Conservation (phyloP, 306 rosid species). For the Glycine tomentella region DNA sequence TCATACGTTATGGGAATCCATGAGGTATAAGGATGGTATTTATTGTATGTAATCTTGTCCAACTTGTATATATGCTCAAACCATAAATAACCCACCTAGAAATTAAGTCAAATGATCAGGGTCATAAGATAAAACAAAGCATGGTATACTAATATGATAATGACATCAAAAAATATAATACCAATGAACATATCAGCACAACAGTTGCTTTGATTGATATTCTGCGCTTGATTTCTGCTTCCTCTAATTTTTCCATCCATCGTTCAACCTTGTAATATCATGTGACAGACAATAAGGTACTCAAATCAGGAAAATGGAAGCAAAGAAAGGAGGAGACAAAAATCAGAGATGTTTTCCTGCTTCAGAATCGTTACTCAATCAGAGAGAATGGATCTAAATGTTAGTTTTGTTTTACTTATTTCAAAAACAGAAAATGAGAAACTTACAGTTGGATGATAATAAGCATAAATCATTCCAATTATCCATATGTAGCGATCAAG, state of each 20-base stretch:
- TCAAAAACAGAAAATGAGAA: slow-evolving; percentile 38
- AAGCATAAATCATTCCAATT: slow-evolving; percentile 96
- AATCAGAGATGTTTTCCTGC: slow-evolving; percentile 7
- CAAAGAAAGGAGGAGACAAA: neutral
- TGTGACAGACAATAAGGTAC: slow-evolving; percentile 36
- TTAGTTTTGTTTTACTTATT: slow-evolving; percentile 26
- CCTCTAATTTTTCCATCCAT: slow-evolving; percentile 98
- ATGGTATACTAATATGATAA: slow-evolving; percentile 24
- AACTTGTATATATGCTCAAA: slow-evolving; percentile 84
- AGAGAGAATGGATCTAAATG: slow-evolving; percentile 17
- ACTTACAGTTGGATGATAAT: slow-evolving; percentile 93
- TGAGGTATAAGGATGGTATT: slow-evolving; percentile 94
- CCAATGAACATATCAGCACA: slow-evolving; percentile 64
- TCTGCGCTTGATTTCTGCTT: slow-evolving; percentile 77
- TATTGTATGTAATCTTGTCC: slow-evolving; percentile 87
- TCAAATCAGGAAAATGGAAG: slow-evolving; percentile 35
- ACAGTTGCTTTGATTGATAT: slow-evolving; percentile 78
- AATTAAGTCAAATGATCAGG: slow-evolving; percentile 44
- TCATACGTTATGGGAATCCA: slow-evolving; percentile 99
- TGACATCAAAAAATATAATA: slow-evolving; percentile 39
- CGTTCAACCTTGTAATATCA: slow-evolving; percentile 72
- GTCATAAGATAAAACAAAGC: slow-evolving; percentile 37
- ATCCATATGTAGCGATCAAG: slow-evolving; percentile 99
- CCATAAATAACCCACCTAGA: slow-evolving; percentile 91
- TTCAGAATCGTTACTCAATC: slow-evolving; percentile 39